These are phyloP conservation scores for Geosmithia putterillii DNA, from an alignment of 2,329 filamentous ascomycete genomes.

Conservation along the genomic window DNA sequence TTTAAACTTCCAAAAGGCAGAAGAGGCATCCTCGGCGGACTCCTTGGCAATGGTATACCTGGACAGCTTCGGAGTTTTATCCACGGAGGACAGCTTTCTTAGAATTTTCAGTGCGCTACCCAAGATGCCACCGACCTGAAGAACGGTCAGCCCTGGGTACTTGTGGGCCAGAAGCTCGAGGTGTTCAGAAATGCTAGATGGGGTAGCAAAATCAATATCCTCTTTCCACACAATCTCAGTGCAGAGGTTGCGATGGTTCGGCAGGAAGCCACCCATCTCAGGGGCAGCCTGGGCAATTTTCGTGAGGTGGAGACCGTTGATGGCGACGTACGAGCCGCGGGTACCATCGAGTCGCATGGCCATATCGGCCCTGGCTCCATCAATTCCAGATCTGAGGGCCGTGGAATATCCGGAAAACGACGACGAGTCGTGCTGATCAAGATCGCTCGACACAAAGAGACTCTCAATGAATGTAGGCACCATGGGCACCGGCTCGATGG, in stretches of 20 bases:
- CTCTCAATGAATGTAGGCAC: constrained; percentile 33
- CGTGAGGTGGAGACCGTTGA: constrained; percentile 32
- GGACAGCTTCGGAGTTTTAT: constrained; percentile 17
- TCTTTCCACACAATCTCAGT: constrained; percentile 35
- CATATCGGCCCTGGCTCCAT: constrained; percentile 28
- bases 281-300: constrained; percentile 14
- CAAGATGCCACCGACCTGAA: constrained; percentile 21
- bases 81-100: constrained; percentile 9
- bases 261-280: constrained; percentile 24
- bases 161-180: constrained; percentile 24
- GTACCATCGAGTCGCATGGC: constrained; percentile 24
- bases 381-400: constrained; percentile 19
- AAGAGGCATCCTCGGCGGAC: not conserved
- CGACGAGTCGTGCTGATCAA: constrained; percentile 16
- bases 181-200: constrained; percentile 11
- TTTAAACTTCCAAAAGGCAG: too few relatives aligned
- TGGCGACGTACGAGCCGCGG: constrained; percentile 21
- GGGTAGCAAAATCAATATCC: constrained; percentile 15
- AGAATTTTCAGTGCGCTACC: constrained; percentile 11
- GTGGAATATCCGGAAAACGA: constrained; percentile 28
- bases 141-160: constrained; percentile 20
- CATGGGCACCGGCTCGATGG: constrained; percentile 31
- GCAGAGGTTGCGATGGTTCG: constrained; percentile 35
- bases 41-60: constrained; percentile 17
- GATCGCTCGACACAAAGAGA: constrained; percentile 29